Percentiles rank a stretch among this genome's conserved stretches.
Evolutionary conservation across 306 rosid genomes (phyloP).

Genomic region (apple (Malus domestica)): ASM211411v1 NC_041799.1:14940501-14941000

Average conservation of each 20-base stretch:
- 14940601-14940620: conserved; percentile 56
- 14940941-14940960: conserved; percentile 88
- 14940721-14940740: conserved; percentile 84
- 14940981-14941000: conserved; percentile 56
- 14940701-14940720: conserved; percentile 51
- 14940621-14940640: conserved; percentile 67
- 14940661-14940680: conserved; percentile 90
- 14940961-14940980: conserved; percentile 79
- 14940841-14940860: conserved; percentile 81
- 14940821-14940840: conserved; percentile 95
- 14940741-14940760: conserved; percentile 94
- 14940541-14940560: conserved; percentile 16
- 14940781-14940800: conserved; percentile 76
- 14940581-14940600: conserved; percentile 41
- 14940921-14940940: conserved; percentile 77
- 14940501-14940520: conserved; percentile 15
- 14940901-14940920: conserved; percentile 81
- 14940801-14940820: conserved; percentile 73
- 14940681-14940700: conserved; percentile 57
- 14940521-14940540: conserved; percentile 20
- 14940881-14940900: conserved; percentile 79
- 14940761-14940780: conserved; percentile 79
- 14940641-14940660: conserved; percentile 92
- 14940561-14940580: conserved; percentile 37
- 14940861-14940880: conserved; percentile 90